Conservation (phyloP, 768 basidiomycete genomes). For the Filobasidium floriforme region DNA sequence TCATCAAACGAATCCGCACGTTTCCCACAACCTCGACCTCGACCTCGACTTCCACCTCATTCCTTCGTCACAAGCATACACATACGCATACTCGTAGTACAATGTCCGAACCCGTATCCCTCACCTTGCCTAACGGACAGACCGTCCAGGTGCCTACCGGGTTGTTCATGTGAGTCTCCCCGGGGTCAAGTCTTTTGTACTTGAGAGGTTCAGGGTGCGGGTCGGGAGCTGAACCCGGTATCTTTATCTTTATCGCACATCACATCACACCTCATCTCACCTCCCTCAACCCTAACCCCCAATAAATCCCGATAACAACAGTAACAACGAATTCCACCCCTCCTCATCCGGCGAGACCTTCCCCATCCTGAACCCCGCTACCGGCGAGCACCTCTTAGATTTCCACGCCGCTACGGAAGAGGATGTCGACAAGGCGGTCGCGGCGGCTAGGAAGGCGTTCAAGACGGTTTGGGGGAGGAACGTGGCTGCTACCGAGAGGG, state of each 20-base stretch:
- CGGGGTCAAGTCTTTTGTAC: too few species aligned
- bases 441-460: slow-evolving; percentile 45
- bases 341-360: slow-evolving; percentile 27
- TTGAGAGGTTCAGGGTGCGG: too few species aligned
- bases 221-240: too few species aligned
- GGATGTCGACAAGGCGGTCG: slow-evolving; percentile 71
- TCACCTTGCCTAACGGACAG: slow-evolving; percentile 18
- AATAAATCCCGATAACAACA: too few species aligned
- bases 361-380: slow-evolving; percentile 51
- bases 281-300: too few species aligned
- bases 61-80: background rate
- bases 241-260: too few species aligned
- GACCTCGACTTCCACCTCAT: background rate
- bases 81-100: too few species aligned
- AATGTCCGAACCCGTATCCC: slow-evolving; percentile 16
- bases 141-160: slow-evolving; percentile 52
- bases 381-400: slow-evolving; percentile 50
- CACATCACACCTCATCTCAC: too few species aligned
- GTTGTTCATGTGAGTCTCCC: slow-evolving; percentile 53
- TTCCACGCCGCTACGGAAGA: slow-evolving; percentile 57
- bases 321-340: slow-evolving; percentile 5
- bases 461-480: slow-evolving; percentile 47
- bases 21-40: background rate
- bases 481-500: slow-evolving; percentile 36
- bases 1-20: too few species aligned